These are phyloP conservation scores for Nothopassalora personata DNA, from an alignment of 2,329 filamentous ascomycete species.

Conservation along the genomic window DNA sequence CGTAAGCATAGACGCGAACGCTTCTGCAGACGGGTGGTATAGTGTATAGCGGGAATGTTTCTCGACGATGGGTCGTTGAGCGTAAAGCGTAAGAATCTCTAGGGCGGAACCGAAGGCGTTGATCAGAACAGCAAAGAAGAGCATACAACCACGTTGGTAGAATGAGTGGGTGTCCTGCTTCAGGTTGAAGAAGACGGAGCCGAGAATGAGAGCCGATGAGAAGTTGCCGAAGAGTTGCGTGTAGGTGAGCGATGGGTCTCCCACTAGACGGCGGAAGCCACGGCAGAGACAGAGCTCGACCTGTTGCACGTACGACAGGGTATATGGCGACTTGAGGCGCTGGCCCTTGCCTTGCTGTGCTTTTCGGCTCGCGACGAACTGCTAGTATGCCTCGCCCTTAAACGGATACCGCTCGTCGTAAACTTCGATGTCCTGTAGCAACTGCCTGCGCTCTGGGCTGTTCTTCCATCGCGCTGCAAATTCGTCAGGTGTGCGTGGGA, in stretches of 20 bases:
- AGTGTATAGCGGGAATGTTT: conserved; percentile 83
- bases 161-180: conserved; percentile 62
- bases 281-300: conserved; percentile 73
- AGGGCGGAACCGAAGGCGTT: conserved; percentile 78
- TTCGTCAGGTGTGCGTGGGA: conserved; percentile 47
- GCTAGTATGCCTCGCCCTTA: conserved; percentile 41
- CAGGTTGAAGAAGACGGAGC: conserved; percentile 77
- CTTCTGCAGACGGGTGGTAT: conserved; percentile 85
- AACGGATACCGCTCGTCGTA: conserved; percentile 44
- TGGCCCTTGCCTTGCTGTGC: conserved; percentile 44
- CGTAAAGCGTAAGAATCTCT: conserved; percentile 80
- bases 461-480: conserved; percentile 51
- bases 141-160: conserved; percentile 69
- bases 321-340: conserved; percentile 72
- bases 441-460: conserved; percentile 44
- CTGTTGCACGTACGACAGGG: conserved; percentile 71
- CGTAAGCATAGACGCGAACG: conserved; percentile 77
- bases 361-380: conserved; percentile 43
- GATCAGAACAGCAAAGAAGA: conserved; percentile 84
- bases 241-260: conserved; percentile 70
- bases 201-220: conserved; percentile 69
- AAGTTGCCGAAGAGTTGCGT: conserved; percentile 66
- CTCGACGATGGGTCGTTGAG: conserved; percentile 86
- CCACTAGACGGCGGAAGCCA: conserved; percentile 69
- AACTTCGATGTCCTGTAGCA: conserved; percentile 42